Evolutionary conservation across 495 filamentous ascomycete genomes (phyloP).

Genomic region (Penicillium herquei): DNA sequence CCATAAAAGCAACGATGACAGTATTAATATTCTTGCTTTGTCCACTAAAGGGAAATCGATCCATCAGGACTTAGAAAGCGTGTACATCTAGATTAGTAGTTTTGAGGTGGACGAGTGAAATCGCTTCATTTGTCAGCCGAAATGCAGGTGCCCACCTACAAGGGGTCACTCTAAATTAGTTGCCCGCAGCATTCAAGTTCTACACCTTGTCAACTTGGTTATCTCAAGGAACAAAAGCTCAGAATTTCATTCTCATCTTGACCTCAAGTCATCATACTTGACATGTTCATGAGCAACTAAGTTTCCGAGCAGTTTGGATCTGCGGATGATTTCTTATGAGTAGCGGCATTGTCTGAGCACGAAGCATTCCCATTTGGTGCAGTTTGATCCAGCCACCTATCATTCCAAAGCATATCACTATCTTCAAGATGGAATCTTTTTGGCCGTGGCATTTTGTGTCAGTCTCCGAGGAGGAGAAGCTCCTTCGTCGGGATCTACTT

Average conservation of each 20-base stretch:
- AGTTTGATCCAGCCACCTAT: background rate
- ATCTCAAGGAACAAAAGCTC: too few relatives aligned
- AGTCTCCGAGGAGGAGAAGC: slow-evolving; percentile 51
- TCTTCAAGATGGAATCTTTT: slow-evolving; percentile 25
- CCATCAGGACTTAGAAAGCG: background rate
- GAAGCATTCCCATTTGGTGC: background rate
- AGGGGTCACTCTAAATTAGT: too few relatives aligned
- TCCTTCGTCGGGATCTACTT: slow-evolving; percentile 55
- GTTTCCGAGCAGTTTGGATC: background rate
- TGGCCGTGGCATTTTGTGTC: slow-evolving; percentile 65
- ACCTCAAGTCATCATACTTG: too few relatives aligned
- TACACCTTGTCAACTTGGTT: too few relatives aligned
- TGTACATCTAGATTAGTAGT: background rate
- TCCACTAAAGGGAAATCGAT: background rate
- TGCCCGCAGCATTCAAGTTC: too few relatives aligned
- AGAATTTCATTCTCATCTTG: too few relatives aligned
- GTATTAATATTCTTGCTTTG: slow-evolving; percentile 8
- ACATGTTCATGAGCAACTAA: background rate
- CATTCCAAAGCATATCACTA: background rate
- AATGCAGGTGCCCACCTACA: background rate
- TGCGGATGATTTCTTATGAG: background rate
- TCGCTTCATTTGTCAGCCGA: slow-evolving; percentile 25
- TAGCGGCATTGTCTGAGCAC: background rate
- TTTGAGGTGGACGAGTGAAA: slow-evolving; percentile 4
- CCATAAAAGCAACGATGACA: slow-evolving; percentile 22